phyloP scores from a whole-genome alignment of 306 rosid genomes.

The Prunus mira region DNA sequence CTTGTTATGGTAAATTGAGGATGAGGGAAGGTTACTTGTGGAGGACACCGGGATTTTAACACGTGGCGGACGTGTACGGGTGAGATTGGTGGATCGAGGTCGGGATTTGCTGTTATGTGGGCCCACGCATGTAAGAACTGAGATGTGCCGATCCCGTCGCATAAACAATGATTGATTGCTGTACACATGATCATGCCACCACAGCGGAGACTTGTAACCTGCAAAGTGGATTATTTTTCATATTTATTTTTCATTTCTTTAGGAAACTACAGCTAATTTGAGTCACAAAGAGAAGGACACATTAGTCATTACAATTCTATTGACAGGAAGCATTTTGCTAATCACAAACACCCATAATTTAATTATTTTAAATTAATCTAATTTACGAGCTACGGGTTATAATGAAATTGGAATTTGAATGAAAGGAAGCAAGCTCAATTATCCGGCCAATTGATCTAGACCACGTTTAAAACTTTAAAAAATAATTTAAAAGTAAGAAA shows the following conservation, averaged over 20 bases:
- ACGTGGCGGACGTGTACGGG: constrained; percentile 62
- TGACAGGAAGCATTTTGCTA: no score
- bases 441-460: no score
- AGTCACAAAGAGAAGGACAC: no score
- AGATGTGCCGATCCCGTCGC: constrained; percentile 83
- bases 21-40: constrained; percentile 22
- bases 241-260: no score
- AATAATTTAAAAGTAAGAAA: not conserved
- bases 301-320: no score
- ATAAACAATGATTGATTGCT: constrained; percentile 71
- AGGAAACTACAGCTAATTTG: not conserved
- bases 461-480: no score
- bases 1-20: constrained; percentile 41
- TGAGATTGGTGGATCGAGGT: constrained; percentile 22
- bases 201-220: constrained; percentile 66
- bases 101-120: constrained; percentile 31
- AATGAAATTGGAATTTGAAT: no score
- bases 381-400: no score
- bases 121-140: constrained; percentile 84
- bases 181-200: constrained; percentile 87
- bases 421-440: no score
- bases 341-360: no score
- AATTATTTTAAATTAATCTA: no score
- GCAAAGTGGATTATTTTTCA: not conserved
- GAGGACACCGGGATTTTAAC: constrained; percentile 50